phyloP scores from a whole-genome alignment of 495 filamentous ascomycete species.

The Neurospora sp. region DNA sequence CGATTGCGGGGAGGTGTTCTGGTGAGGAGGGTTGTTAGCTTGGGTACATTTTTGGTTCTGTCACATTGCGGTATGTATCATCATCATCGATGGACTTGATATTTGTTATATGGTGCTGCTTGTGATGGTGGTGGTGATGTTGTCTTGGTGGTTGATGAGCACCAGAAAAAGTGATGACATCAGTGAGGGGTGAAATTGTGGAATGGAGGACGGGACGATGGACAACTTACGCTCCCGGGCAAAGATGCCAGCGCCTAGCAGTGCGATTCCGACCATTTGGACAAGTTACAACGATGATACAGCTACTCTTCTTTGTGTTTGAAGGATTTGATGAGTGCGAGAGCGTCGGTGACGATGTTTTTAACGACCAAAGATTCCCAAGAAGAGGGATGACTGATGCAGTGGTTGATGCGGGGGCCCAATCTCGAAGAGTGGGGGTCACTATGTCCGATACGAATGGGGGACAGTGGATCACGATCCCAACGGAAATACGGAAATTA shows the following conservation, averaged over 20 bases:
- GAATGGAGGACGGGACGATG: neutral
- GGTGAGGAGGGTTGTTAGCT: neutral
- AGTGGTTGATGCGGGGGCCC: neutral
- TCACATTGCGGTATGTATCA: neutral
- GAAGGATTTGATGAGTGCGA: neutral
- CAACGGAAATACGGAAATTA: neutral
- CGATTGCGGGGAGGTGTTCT: constrained; percentile 41
- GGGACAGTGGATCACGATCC: neutral
- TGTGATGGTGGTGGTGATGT: neutral
- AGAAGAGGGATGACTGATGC: neutral
- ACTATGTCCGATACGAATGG: neutral
- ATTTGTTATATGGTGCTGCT: constrained; percentile 6
- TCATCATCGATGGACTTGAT: neutral
- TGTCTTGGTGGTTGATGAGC: neutral
- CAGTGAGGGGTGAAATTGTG: neutral
- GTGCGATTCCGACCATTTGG: constrained; percentile 45
- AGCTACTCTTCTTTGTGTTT: neutral
- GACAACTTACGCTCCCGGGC: constrained; percentile 24
- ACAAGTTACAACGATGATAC: neutral
- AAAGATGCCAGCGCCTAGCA: constrained; percentile 56
- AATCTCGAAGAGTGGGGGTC: neutral
- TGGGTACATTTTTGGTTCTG: neutral
- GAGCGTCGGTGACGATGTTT: neutral
- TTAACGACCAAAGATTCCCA: neutral
- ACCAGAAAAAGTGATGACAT: neutral